Conservation (phyloP, 2,329 filamentous ascomycete species). For the Aspergillus japonicus region DNA sequence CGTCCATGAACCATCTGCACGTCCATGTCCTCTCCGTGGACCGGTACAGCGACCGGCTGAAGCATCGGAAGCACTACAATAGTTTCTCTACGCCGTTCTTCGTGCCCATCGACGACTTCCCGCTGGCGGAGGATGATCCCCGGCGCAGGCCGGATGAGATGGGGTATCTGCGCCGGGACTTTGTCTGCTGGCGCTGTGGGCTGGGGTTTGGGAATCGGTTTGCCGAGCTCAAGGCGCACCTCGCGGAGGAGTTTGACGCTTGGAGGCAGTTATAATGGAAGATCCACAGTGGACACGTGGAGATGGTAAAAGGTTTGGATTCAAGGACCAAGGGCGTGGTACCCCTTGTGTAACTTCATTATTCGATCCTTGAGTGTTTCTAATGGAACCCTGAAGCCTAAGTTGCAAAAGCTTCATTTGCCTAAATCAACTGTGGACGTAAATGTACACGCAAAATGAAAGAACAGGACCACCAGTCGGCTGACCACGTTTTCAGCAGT, state of each 20-base stretch:
- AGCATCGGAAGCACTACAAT: constrained; percentile 85
- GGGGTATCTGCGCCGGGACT: constrained; percentile 62
- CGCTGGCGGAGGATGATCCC: constrained; percentile 64
- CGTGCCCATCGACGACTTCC: constrained; percentile 74
- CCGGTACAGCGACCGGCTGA: constrained; percentile 68
- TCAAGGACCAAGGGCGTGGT: background rate
- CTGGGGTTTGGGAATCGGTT: constrained; percentile 73
- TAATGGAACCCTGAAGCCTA: constrained; percentile 4
- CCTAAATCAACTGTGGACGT: constrained; percentile 16
- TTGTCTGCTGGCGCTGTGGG: constrained; percentile 84
- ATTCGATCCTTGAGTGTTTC: constrained; percentile 6
- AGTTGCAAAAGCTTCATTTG: constrained; percentile 17
- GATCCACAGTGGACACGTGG: background rate
- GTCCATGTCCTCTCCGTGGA: constrained; percentile 84
- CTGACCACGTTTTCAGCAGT: constrained; percentile 25
- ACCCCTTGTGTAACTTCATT: background rate
- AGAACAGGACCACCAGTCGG: constrained; percentile 14
- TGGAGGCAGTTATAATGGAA: constrained; percentile 65
- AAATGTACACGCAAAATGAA: constrained; percentile 27
- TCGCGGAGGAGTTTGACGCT: constrained; percentile 69
- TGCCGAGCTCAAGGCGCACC: constrained; percentile 69
- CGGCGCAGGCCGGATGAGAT: constrained; percentile 57
- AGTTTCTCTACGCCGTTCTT: constrained; percentile 87
- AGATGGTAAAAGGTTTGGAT: background rate
- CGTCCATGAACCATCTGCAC: constrained; percentile 90